Percentiles rank a stretch among this genome's conserved stretches.
These are phyloP conservation scores for Leccinum variicolor DNA, from an alignment of 768 basidiomycete species.

Conservation along the genomic window DNA sequence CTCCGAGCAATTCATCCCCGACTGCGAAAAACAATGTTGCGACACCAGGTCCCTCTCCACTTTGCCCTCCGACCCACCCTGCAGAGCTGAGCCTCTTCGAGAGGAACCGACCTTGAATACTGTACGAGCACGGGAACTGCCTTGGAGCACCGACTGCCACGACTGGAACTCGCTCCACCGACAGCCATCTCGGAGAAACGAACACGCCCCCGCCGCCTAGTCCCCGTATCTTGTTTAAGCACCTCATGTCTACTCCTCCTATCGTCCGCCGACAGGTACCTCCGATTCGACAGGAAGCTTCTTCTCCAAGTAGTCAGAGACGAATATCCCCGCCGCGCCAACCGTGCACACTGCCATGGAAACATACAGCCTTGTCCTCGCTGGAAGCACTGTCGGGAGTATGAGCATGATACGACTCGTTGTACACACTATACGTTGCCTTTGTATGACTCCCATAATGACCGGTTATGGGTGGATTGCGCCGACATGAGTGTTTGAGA, in stretches of 20 bases:
- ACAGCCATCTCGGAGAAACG: constrained; percentile 21
- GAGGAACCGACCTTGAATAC: background rate
- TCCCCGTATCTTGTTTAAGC: background rate
- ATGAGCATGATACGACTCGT: constrained; percentile 10
- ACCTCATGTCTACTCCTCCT: background rate
- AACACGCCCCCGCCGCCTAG: constrained; percentile 6
- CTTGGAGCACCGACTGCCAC: constrained; percentile 25
- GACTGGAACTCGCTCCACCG: constrained; percentile 15
- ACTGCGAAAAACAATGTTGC: constrained; percentile 63
- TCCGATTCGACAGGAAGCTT: constrained; percentile 25
- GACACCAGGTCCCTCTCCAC: constrained; percentile 29
- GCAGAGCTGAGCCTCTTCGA: background rate
- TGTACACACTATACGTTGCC: constrained; percentile 25
- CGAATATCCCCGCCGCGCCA: constrained; percentile 43
- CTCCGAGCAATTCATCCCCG: constrained; percentile 57
- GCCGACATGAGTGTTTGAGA: constrained; percentile 17
- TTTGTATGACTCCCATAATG: constrained; percentile 45
- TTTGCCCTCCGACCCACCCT: constrained; percentile 1
- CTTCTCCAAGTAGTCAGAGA: constrained; percentile 53
- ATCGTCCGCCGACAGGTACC: background rate
- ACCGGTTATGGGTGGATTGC: constrained; percentile 12
- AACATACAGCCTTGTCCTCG: constrained; percentile 49
- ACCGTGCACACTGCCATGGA: constrained; percentile 48
- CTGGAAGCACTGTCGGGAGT: constrained; percentile 44
- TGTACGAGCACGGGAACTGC: constrained; percentile 20